These are phyloP conservation scores for Ephemerocybe angulata DNA, from an alignment of 768 basidiomycete genomes.

Conservation along the genomic window DNA sequence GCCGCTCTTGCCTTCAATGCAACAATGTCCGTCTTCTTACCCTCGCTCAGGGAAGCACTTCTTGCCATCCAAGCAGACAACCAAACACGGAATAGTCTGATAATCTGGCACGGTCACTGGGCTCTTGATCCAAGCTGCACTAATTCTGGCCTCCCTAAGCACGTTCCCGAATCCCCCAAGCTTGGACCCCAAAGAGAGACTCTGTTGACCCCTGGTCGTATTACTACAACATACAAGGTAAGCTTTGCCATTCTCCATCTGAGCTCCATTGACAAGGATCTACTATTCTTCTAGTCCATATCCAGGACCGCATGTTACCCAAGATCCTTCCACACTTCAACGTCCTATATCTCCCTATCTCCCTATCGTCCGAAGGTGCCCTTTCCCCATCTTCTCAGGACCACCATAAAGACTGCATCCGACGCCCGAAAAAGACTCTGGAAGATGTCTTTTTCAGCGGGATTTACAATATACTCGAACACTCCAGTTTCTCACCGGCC, in stretches of 20 bases:
- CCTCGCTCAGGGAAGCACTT: slow-evolving; percentile 36
- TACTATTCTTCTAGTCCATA: slow-evolving; percentile 36
- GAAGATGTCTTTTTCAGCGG: slow-evolving; percentile 27
- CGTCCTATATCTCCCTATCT: slow-evolving; percentile 39
- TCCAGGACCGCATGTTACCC: slow-evolving; percentile 43
- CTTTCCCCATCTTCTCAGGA: slow-evolving; percentile 3
- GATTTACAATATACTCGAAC: slow-evolving; percentile 20
- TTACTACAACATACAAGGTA: slow-evolving; percentile 54
- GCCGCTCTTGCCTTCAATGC: slow-evolving; percentile 45
- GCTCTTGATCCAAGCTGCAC: slow-evolving; percentile 32
- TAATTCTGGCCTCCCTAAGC: slow-evolving; percentile 12
- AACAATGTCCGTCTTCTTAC: slow-evolving; percentile 42
- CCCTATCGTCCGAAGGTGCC: slow-evolving; percentile 8
- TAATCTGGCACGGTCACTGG: slow-evolving; percentile 46
- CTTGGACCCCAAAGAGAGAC: slow-evolving; percentile 14
- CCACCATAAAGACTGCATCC: slow-evolving; percentile 33
- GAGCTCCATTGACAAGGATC: neutral
- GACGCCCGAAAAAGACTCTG: slow-evolving; percentile 23
- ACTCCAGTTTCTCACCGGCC: no score
- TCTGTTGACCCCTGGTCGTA: slow-evolving; percentile 43
- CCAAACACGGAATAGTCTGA: slow-evolving; percentile 19
- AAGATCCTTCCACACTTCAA: slow-evolving; percentile 38
- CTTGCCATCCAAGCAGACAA: slow-evolving; percentile 22
- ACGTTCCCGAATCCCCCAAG: slow-evolving; percentile 19
- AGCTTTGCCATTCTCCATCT: no score